Evolutionary conservation across 164 flowering plant genomes (phyloP).

Genomic region (Saururus chinensis): DNA sequence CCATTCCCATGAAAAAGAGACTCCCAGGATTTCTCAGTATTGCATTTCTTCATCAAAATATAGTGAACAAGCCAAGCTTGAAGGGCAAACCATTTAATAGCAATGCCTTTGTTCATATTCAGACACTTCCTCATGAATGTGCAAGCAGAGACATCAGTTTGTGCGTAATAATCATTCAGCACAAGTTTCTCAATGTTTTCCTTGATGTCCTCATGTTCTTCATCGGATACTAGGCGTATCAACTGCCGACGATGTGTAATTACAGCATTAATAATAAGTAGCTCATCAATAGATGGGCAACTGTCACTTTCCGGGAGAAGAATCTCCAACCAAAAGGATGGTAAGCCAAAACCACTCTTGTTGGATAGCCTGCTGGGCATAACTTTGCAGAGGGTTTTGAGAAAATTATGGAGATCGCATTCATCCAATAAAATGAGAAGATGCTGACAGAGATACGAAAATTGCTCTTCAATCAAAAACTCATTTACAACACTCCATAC

Average conservation of each 20-base stretch:
- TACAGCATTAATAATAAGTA: conserved; percentile 58
- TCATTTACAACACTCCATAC: conserved; percentile 53
- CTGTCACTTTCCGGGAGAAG: conserved; percentile 31
- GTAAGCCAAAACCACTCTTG: conserved; percentile 4
- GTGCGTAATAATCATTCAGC: conserved; percentile 17
- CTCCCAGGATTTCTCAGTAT: conserved; percentile 60
- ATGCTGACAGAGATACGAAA: conserved; percentile 54
- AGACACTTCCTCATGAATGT: conserved; percentile 29
- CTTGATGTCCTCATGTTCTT: conserved; percentile 37
- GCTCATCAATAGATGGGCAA: conserved; percentile 43
- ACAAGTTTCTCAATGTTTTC: conserved; percentile 36
- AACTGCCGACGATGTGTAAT: conserved; percentile 64
- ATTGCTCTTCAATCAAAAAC: conserved; percentile 58
- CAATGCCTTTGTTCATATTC: conserved; percentile 21
- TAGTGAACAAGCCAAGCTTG: conserved; percentile 69
- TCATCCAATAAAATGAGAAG: conserved; percentile 74
- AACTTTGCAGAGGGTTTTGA: conserved; percentile 27
- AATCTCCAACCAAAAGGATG: conserved; percentile 51
- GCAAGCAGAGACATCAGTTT: conserved; percentile 21
- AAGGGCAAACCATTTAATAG: conserved; percentile 54
- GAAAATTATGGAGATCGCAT: conserved; percentile 32
- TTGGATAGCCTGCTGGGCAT: conserved; percentile 19
- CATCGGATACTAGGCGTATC: conserved; percentile 46
- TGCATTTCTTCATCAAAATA: conserved; percentile 42
- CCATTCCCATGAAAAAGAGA: conserved; percentile 43